Evolutionary conservation across 106 monocot genomes (phyloP), one percentile per base, ranked within the genome.

Genomic region (Vanilla planifolia): DNA sequence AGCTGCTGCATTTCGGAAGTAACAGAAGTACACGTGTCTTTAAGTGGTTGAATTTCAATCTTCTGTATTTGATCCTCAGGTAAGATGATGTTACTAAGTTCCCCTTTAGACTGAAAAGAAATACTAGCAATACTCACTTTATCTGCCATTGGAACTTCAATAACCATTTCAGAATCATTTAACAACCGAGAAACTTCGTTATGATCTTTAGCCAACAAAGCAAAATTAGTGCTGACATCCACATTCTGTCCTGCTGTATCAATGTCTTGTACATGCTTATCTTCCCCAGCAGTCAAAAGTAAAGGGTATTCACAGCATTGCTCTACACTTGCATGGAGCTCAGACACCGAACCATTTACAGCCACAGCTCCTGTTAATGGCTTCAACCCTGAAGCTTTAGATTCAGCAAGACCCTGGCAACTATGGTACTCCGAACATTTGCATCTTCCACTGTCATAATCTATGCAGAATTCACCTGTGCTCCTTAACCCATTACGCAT

Each of bases 161-260:
- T 48, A 21, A 29, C 55, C 34, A 44, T 50, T 33, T 73, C 68
- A 64, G 59, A 59, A 64, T 34, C 51, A 62, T 62, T 32, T 10
- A 62, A 53, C 15, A 15, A 46, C 33, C 16, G 6, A 21, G 50
- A 21, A 29, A 8, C 29, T 60, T 14, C 1, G 23, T 16, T 19
- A 4, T 50, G 66, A 11, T 60, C 24, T 24, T 59, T 48, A 29
- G 65, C 14, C 32, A 51, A 48, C 48, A 33, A 33, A 55, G 23
- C 4, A 21, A 41, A 30, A 20, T 19, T 44, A 26, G 36, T n/a
- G 37, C 28, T 36, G 26, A 16, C 36, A 5, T 50, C 8, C 35
- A 11, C 33, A 32, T 22, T 32, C 34, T 41, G 44, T 9, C 34
- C 56, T 33, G 23, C 50, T 50, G 51, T 0, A 11, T 51, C 27